Conservation (phyloP, 1,284 basidiomycete genomes). For the Pseudozyma flocculosa region DNA sequence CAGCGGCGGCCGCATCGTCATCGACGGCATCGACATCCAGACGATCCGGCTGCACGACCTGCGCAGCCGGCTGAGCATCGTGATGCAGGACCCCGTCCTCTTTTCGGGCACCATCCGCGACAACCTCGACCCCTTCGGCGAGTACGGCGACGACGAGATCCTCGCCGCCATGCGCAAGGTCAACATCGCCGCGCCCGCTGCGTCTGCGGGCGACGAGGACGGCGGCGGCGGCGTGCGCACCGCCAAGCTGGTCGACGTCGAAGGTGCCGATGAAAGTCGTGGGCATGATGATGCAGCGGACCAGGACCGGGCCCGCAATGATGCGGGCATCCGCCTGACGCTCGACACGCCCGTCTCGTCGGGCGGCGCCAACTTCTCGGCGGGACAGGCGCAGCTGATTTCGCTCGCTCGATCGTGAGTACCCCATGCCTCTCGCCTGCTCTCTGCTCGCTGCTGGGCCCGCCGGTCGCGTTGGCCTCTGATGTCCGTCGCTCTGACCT, state of each 20-base stretch:
- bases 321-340: conserved; percentile 60
- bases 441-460: too few relatives aligned
- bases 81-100: conserved; percentile 70
- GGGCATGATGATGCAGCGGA: too few relatives aligned
- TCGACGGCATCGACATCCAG: conserved; percentile 51
- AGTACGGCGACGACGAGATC: conserved; percentile 78
- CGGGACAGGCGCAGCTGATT: conserved; percentile 79
- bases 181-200: conserved; percentile 49
- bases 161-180: conserved; percentile 61
- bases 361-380: conserved; percentile 79
- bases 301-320: too few relatives aligned
- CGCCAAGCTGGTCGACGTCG: too few relatives aligned
- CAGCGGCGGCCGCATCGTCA: conserved; percentile 37
- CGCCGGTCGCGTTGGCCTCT: too few relatives aligned
- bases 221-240: background rate
- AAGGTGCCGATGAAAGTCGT: too few relatives aligned
- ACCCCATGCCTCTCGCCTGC: conserved; percentile 3
- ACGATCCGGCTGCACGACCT: conserved; percentile 30
- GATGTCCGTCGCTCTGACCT: too few relatives aligned
- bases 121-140: conserved; percentile 82
- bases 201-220: conserved; percentile 4
- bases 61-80: conserved; percentile 60
- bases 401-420: conserved; percentile 68
- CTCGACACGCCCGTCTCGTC: conserved; percentile 74
- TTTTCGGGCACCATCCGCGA: conserved; percentile 84